Evolutionary conservation across 2,329 filamentous ascomycete genomes (phyloP).

Genomic region (Fusarium sp.): DNA sequence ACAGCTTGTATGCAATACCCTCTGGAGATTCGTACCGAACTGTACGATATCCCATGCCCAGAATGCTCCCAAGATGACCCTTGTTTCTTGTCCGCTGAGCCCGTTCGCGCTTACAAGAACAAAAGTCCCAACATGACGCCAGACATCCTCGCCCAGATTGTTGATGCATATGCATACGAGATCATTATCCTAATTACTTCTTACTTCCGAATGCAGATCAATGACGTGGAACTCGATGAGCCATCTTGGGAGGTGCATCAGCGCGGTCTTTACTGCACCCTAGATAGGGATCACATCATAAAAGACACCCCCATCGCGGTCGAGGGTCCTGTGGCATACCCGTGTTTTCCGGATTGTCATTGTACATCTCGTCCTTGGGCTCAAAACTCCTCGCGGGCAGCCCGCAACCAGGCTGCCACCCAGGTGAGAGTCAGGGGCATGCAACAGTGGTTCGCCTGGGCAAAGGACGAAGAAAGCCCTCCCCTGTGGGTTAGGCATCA

Average conservation of each 20-base stretch:
- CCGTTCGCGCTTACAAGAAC: background rate
- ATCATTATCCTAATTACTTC: background rate
- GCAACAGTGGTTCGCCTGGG: background rate
- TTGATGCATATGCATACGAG: background rate
- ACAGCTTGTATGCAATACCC: background rate
- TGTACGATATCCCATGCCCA: conserved; percentile 25
- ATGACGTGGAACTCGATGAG: background rate
- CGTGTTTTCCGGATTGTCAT: background rate
- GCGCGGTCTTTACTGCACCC: conserved; percentile 16
- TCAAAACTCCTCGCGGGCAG: conserved; percentile 25
- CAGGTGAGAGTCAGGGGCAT: background rate
- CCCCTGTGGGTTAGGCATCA: too few species aligned
- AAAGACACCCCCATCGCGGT: background rate
- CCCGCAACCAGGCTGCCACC: conserved; percentile 15
- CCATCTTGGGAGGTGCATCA: background rate
- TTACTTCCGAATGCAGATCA: background rate
- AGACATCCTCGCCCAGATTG: background rate
- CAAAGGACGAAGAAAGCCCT: too few species aligned
- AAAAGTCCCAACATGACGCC: background rate
- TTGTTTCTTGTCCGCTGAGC: conserved; percentile 2
- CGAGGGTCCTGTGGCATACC: background rate
- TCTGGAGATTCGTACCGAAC: conserved; percentile 15
- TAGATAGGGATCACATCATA: background rate
- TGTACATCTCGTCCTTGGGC: conserved; percentile 5
- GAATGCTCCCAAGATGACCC: conserved; percentile 23